Conservation (phyloP, 129 eudicot genomes). For the Solidago caesia region DNA sequence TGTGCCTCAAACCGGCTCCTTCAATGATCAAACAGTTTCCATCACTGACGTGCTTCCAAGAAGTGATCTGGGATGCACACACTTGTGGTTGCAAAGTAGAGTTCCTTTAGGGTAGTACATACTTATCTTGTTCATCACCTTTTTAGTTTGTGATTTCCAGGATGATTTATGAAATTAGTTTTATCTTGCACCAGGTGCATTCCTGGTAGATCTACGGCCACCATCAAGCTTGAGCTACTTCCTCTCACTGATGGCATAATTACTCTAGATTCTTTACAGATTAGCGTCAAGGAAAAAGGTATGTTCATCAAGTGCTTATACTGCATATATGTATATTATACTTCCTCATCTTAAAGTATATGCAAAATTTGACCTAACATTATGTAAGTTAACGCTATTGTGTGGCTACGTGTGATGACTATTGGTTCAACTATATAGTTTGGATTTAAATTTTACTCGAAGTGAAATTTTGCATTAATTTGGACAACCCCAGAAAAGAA, state of each 20-base stretch:
- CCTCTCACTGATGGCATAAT: conserved; percentile 94
- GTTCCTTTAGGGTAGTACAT: conserved; percentile 84
- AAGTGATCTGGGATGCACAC: conserved; percentile 83
- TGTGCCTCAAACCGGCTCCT: conserved; percentile 41
- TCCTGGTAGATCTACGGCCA: conserved; percentile 79
- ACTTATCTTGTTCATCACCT: conserved; percentile 5
- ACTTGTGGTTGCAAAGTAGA: conserved; percentile 94
- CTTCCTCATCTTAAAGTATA: conserved; percentile 3
- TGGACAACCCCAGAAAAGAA: not conserved
- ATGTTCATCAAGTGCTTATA: conserved; percentile 13
- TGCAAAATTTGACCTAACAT: conserved; percentile 5
- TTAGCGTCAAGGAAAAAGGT: conserved; percentile 83
- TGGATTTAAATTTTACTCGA: not conserved
- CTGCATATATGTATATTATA: conserved; percentile 5
- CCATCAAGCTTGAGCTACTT: conserved; percentile 92
- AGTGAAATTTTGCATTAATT: not conserved
- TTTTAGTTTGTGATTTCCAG: conserved; percentile 10
- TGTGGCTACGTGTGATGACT: not conserved
- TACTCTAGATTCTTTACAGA: conserved; percentile 86
- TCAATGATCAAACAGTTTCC: conserved; percentile 43
- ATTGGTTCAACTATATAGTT: not conserved
- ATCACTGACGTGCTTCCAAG: conserved; percentile 70
- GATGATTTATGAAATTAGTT: conserved; percentile 13
- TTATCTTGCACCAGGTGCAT: conserved; percentile 57
- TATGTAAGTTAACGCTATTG: not conserved